Evolutionary conservation across 2,329 filamentous ascomycete species (phyloP).

Genomic region (Alternaria solani): DNA sequence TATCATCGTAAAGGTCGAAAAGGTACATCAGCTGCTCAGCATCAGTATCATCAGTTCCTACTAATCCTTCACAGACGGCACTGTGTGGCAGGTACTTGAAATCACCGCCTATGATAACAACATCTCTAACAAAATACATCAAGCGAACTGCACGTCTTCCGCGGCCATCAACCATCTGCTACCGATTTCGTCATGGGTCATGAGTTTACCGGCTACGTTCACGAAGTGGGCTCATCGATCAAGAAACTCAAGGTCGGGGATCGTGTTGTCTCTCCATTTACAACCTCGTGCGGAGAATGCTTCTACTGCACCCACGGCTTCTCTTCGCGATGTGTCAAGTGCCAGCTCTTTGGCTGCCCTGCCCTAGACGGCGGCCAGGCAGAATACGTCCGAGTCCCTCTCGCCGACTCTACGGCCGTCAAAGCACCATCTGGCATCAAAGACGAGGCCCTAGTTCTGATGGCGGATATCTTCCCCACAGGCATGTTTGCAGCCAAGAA

Average conservation of each 20-base stretch:
- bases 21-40: slow-evolving; percentile 44
- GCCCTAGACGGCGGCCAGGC: slow-evolving; percentile 80
- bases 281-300: slow-evolving; percentile 67
- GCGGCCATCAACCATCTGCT: slow-evolving; percentile 76
- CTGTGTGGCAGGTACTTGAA: slow-evolving; percentile 80
- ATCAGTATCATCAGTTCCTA: background rate
- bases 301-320: slow-evolving; percentile 84
- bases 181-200: slow-evolving; percentile 78
- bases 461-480: slow-evolving; percentile 90
- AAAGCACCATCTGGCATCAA: slow-evolving; percentile 75
- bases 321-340: slow-evolving; percentile 78
- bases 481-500: slow-evolving; percentile 85
- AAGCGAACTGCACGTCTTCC: slow-evolving; percentile 86
- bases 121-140: slow-evolving; percentile 13
- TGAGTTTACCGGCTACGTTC: slow-evolving; percentile 82
- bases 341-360: slow-evolving; percentile 73
- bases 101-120: background rate
- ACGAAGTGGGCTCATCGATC: slow-evolving; percentile 72
- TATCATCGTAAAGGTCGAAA: slow-evolving; percentile 82
- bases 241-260: slow-evolving; percentile 76
- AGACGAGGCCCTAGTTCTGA: slow-evolving; percentile 79
- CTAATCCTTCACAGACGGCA: slow-evolving; percentile 62
- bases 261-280: slow-evolving; percentile 83
- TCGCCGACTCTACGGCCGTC: slow-evolving; percentile 81
- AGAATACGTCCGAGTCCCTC: slow-evolving; percentile 76